Evolutionary conservation across 106 monocot genomes (phyloP), one percentile per base, ranked within the genome.

Genomic region (Apostasia shenzhenica): DNA sequence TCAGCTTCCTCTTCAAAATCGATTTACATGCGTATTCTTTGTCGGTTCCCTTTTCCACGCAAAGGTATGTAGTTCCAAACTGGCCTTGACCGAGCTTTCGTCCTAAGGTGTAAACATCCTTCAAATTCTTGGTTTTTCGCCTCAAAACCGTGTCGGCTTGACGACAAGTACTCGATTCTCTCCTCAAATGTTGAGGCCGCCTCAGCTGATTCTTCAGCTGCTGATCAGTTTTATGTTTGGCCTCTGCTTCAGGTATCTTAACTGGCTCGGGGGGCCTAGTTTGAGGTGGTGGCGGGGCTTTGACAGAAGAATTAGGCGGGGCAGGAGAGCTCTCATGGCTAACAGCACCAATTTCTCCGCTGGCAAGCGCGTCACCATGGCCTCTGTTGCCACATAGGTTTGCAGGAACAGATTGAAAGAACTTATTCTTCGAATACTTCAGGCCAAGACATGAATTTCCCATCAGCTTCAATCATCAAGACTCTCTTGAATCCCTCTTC

Each of bases 21-120:
- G 81, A 72, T 60, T 81, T 81, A 70, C 80, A 80, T 1, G 80
- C 80, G 10, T 42, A 80, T 40, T 80, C 69, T 65, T 75, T 75
- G 12, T 76, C 75, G 2, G 81, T 76, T 5, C 47, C 49, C 66
- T 72, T 81, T 60, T 81, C 81, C n/a, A 72, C 44, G 12, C 81
- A 81, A 2, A 81, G 76, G 61, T 81, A 75, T 7, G 76, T 81
- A 1, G 76, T 76, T 9, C 81, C 81, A 55, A 81, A 81, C 61
- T 81, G 81, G 8, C 81, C 81, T 40, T 76, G 75, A 0, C 81
- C 81, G 4, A 81, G 72, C 52, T 81, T 81, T 5, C 75, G 70
- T 2, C 81, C 81, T 60, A 81, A 8, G 56, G 55, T 72, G 46
- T 81, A 81, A 13, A 72, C 9, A 40, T 81, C 81, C 66, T 81